Evolutionary conservation across 2,329 filamentous ascomycete species (phyloP), one percentile per base, ranked within the genome.

Genomic region (Xylaria multiplex): DNA sequence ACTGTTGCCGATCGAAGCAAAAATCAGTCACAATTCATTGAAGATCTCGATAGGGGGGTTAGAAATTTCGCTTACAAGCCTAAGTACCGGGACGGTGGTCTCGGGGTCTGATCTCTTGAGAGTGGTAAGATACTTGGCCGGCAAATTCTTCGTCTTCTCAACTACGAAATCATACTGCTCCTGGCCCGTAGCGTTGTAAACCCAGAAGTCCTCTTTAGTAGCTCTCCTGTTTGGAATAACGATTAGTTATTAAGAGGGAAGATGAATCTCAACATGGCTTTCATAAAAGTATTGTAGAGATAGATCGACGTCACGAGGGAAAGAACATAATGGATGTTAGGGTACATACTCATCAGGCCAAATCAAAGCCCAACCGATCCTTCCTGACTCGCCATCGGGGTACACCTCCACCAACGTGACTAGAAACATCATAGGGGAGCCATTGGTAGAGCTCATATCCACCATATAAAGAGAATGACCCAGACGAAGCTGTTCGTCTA

Each of bases 121-220:
- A 11, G 69, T 62, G 3, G 65, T 64, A 27, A 69, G 64, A 37
- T 69, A 70, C 43, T 71, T 68, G 8, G 66, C 54, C 5, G 70
- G 67, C 24, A 74, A 59, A 14, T 61, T 59, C 32, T 68, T 68
- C 3, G 68, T 71, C 43, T 70, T 72, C 59, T 73, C 55, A 3
- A 69, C 40, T n/a, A 65, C 69, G 6, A 65, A 79, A 0, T 86
- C 87, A 2, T 90, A 80, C 27, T 89, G 85, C 70, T 86, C 86
- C 71, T 80, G 77, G 1, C 71, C 73, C 11, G 90, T 82, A 50
- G 72, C 70, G 1, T 62, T 66, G 71, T 86, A 84, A 0, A 94
- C 94, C 89, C 93, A 98, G 69, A 96, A 84, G 16, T 90, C 87
- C 75, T 97, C 94, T 53, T 68, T 67, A 1, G 64, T 52, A 46